These are phyloP conservation scores for Trichophyton simii DNA, from an alignment of 2,329 filamentous ascomycete species.

Conservation along the genomic window DNA sequence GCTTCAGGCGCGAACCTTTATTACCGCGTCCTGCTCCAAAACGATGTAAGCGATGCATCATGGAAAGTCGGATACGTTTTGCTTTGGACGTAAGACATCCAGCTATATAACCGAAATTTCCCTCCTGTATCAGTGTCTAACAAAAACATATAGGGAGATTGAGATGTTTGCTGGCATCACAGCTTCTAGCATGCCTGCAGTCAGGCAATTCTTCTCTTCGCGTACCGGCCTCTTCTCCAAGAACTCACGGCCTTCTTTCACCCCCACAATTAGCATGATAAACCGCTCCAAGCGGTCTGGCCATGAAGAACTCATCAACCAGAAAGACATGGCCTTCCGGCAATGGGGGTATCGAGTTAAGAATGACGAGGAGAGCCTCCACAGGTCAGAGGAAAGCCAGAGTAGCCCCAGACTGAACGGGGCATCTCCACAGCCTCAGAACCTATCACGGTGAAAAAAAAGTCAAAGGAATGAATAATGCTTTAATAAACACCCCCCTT, in stretches of 20 bases:
- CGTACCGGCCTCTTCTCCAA: neutral
- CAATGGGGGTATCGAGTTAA: neutral
- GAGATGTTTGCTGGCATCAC: conserved; percentile 5
- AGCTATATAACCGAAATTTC: too few relatives aligned
- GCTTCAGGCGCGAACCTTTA: neutral
- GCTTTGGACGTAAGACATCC: neutral
- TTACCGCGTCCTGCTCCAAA: neutral
- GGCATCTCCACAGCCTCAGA: neutral
- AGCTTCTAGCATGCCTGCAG: conserved; percentile 1
- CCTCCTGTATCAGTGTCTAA: neutral
- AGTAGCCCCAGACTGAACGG: neutral
- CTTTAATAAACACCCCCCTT: neutral
- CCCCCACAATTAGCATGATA: neutral
- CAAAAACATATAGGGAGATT: neutral
- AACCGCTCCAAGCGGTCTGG: neutral
- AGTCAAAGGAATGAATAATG: neutral
- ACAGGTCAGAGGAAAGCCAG: neutral
- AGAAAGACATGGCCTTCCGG: neutral
- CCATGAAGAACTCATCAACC: neutral
- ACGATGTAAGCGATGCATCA: conserved; percentile 2
- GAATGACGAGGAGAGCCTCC: neutral
- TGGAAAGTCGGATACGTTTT: conserved; percentile 4
- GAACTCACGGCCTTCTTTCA: neutral
- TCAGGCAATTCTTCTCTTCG: conserved; percentile 1
- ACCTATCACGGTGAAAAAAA: neutral